Evolutionary conservation across 2,329 filamentous ascomycete species (phyloP).

Genomic region (Paecilomyces fulvus): DNA sequence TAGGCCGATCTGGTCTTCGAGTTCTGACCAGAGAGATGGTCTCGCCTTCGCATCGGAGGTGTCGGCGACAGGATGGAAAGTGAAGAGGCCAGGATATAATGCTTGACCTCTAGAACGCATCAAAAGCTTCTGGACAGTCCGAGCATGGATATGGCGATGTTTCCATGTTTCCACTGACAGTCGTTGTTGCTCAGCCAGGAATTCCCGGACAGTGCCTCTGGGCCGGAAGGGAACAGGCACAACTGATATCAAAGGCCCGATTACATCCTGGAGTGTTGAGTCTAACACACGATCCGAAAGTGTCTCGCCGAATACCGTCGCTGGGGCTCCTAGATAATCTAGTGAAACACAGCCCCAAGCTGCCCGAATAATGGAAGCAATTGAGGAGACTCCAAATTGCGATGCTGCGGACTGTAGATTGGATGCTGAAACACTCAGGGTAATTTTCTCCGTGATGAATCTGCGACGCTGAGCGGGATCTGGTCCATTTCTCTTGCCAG

Average conservation of each 20-base stretch:
- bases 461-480: conserved; percentile 8
- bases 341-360: conserved; percentile 21
- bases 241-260: conserved; percentile 26
- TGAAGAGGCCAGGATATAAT: conserved; percentile 26
- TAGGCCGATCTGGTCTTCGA: conserved; percentile 24
- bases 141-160: conserved; percentile 20
- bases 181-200: conserved; percentile 16
- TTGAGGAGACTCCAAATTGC: conserved; percentile 18
- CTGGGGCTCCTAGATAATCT: conserved; percentile 18
- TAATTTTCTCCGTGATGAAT: conserved; percentile 12
- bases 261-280: conserved; percentile 15
- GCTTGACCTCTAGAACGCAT: conserved; percentile 15
- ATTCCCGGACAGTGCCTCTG: conserved; percentile 14
- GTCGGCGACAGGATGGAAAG: conserved; percentile 18
- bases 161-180: conserved; percentile 17
- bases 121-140: conserved; percentile 20
- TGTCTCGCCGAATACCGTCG: conserved; percentile 23
- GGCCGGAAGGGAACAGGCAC: conserved; percentile 25
- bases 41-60: not conserved
- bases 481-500: conserved; percentile 9
- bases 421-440: conserved; percentile 8
- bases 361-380: conserved; percentile 19
- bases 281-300: conserved; percentile 23
- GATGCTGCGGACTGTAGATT: conserved; percentile 12
- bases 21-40: conserved; percentile 17